These are phyloP conservation scores for Jamesozyma spencerorum DNA, from an alignment of 805 yeast species.

Conservation along the genomic window DNA sequence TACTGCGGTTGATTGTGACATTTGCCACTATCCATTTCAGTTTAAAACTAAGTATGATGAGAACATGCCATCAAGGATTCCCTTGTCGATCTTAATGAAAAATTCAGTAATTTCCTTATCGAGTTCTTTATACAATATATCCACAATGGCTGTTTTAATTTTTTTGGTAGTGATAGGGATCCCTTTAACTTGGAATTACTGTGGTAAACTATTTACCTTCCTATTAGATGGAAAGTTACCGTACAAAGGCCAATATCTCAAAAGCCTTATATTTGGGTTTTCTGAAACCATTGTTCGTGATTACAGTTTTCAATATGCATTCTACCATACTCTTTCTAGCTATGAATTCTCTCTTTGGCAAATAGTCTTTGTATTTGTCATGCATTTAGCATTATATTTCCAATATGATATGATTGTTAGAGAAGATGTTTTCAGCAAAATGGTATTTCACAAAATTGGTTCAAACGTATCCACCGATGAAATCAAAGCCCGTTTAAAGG, in stretches of 20 bases:
- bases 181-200: conserved; percentile 50
- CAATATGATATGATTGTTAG: conserved; percentile 64
- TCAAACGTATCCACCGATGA: conserved; percentile 27
- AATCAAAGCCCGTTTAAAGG: conserved; percentile 22
- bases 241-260: conserved; percentile 21
- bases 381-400: conserved; percentile 41
- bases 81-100: conserved; percentile 39
- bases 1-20: conserved; percentile 67
- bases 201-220: conserved; percentile 47
- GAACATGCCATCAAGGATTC: conserved; percentile 56
- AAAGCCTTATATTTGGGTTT: conserved; percentile 24
- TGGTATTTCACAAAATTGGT: conserved; percentile 53
- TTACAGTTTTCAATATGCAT: conserved; percentile 5
- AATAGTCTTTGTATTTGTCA: conserved; percentile 33
- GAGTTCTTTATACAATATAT: conserved; percentile 9
- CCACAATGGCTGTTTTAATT: conserved; percentile 31
- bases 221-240: conserved; percentile 47
- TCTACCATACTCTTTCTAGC: conserved; percentile 14
- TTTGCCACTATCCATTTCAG: conserved; percentile 68
- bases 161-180: conserved; percentile 34
- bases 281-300: conserved; percentile 6
- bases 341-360: conserved; percentile 27
- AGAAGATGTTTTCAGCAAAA: conserved; percentile 58
- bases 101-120: conserved; percentile 28
- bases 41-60: conserved; percentile 59